phyloP scores from a whole-genome alignment of 805 yeast species.

The Candida piceae region DNA sequence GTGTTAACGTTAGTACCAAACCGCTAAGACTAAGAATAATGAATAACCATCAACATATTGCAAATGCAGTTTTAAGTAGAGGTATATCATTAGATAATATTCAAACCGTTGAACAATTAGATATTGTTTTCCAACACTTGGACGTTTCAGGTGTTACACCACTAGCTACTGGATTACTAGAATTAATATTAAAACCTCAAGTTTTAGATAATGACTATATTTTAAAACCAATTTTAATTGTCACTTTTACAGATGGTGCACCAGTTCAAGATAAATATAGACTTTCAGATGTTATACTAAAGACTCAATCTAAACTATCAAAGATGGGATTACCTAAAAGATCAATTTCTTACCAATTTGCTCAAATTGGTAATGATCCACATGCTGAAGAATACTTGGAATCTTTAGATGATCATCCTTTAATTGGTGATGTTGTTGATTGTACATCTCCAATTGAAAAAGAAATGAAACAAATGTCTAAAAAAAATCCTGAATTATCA shows the following conservation, averaged over 20 bases:
- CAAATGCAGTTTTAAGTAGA: constrained; percentile 1
- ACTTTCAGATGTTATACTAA: constrained; percentile 8
- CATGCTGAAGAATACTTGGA: constrained; percentile 20
- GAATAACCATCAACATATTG: constrained; percentile 19
- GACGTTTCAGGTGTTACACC: constrained; percentile 20
- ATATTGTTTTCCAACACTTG: constrained; percentile 12
- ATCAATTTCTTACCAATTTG: constrained; percentile 21
- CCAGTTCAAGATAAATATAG: constrained; percentile 16
- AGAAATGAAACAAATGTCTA: constrained; percentile 18
- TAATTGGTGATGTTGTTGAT: constrained; percentile 23
- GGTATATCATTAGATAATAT: constrained; percentile 13
- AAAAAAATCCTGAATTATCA: constrained; percentile 17
- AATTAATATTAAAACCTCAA: constrained; percentile 17
- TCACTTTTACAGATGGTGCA: constrained; percentile 23
- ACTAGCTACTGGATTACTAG: constrained; percentile 16
- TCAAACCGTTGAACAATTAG: constrained; percentile 14
- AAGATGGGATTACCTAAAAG: constrained; percentile 10
- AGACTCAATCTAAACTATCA: constrained; percentile 10
- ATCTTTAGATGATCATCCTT: constrained; percentile 12
- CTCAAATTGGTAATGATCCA: constrained; percentile 22
- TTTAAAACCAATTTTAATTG: constrained; percentile 15
- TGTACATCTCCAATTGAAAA: constrained; percentile 23
- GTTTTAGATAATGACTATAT: constrained; percentile 9
- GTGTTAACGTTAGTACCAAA: constrained; percentile 17
- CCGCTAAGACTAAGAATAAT: constrained; percentile 19